Base-by-base conservation (phyloP, 2,329 filamentous ascomycete genomes). In the Verticillium longisporum region DNA sequence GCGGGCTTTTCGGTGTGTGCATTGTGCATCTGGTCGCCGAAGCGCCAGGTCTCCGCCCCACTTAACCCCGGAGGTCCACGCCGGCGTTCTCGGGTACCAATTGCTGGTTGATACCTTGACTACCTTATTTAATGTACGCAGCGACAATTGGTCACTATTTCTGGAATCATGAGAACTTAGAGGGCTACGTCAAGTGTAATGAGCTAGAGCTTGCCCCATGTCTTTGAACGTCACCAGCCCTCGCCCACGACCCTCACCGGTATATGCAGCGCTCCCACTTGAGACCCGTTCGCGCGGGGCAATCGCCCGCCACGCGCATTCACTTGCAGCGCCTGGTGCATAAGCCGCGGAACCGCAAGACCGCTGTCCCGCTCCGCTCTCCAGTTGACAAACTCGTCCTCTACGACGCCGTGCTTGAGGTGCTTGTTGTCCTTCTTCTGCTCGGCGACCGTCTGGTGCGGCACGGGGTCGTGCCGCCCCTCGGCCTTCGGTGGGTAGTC, bases 291-390 rank as follows among this genome's bases (percentile, higher is more conserved):
- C 6, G 66, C 63, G 31, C 60, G 66, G 0, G 81, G 81, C 15
- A 83, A 64, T 5, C 68, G 62, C 1, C 81, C 82, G 0, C 71
- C 82, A 1, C 82, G 72, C 32, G 84, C 79, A 61, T 84, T 84
- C 9, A 83, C 65, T 67, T 84, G 82, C 57, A 84, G 64, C 0
- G 80, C 77, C 61, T 78, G 78, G 65, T 83, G 79, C 4, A 84
- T 66, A 61, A 84, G 66, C 34, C 74, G 73, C 1, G 82, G 82
- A 34, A 75, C 78, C 0, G 71, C 72, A 38, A 84, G 65, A 1
- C 59, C 66, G 1, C 66, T 66, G 64, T 85, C 82, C 0, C 82
- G 74, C 56, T 77, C 75, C 6, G 63, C 68, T 1, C 82, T 72
- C 69, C 76, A 66, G 2, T 70, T 61, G 1, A 83, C 74, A 61